Percentiles rank a stretch among this genome's conserved stretches.
These are phyloP conservation scores for Mytilinidion resinicola DNA, from an alignment of 495 filamentous ascomycete genomes.

Conservation along the genomic window DNA sequence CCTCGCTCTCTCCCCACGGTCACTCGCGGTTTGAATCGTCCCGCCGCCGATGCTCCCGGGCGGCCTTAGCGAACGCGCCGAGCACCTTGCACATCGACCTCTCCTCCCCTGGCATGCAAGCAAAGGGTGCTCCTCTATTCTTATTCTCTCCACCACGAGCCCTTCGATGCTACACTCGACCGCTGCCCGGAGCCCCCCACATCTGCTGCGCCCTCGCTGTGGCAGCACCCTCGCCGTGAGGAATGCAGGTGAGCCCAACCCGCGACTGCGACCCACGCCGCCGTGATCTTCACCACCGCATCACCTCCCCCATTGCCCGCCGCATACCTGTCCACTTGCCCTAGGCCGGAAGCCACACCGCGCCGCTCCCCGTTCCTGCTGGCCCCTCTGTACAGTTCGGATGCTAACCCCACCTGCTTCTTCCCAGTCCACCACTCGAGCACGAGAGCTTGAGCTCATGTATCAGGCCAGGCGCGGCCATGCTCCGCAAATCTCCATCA, in stretches of 20 bases:
- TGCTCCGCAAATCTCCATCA: slow-evolving; percentile 61
- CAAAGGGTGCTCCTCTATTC: no score
- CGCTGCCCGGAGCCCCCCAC: no score
- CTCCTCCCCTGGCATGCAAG: no score
- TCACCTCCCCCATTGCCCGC: not conserved
- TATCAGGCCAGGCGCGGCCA: slow-evolving; percentile 51
- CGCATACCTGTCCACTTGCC: slow-evolving; percentile 2
- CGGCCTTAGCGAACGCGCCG: no score
- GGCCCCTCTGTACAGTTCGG: not conserved
- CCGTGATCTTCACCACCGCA: not conserved
- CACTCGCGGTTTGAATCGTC: no score
- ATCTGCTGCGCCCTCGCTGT: not conserved
- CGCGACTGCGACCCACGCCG: not conserved
- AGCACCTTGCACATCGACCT: no score
- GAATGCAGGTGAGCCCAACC: slow-evolving; percentile 19
- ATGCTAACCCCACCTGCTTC: slow-evolving; percentile 16
- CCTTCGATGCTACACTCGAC: not conserved
- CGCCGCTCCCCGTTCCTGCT: not conserved
- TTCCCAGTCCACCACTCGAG: slow-evolving; percentile 32
- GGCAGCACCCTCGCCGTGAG: slow-evolving; percentile 8
- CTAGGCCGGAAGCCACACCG: not conserved
- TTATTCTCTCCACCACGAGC: not conserved
- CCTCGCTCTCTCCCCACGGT: no score
- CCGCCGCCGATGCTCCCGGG: no score
- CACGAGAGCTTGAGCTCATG: slow-evolving; percentile 35